These are phyloP conservation scores for Fulvia fulva DNA, from an alignment of 2,329 filamentous ascomycete species.

Conservation along the genomic window DNA sequence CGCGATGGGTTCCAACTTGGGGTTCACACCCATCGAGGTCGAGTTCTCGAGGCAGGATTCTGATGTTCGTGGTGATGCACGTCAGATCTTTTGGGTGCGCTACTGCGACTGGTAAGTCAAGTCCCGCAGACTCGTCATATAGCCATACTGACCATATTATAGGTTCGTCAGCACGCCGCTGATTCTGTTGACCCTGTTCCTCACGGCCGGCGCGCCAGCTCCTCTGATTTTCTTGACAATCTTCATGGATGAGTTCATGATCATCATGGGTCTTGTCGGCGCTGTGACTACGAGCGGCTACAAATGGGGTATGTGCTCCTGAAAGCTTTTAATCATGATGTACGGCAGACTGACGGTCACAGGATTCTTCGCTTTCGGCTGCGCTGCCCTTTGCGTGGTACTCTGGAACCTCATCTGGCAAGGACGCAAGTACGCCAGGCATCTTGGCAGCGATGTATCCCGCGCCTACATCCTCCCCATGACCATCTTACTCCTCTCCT, in stretches of 20 bases:
- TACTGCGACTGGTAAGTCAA: slow-evolving; percentile 56
- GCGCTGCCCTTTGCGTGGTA: slow-evolving; percentile 52
- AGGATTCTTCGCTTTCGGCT: slow-evolving; percentile 34
- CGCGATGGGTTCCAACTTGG: slow-evolving; percentile 59
- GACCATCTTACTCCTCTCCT: slow-evolving; percentile 51
- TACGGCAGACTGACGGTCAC: slow-evolving; percentile 11
- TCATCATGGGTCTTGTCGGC: slow-evolving; percentile 59
- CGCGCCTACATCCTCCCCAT: slow-evolving; percentile 51
- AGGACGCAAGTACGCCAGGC: slow-evolving; percentile 50
- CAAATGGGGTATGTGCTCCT: slow-evolving; percentile 58
- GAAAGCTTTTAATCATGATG: slow-evolving; percentile 34
- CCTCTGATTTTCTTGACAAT: slow-evolving; percentile 58
- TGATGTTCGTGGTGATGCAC: slow-evolving; percentile 46
- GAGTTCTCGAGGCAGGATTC: slow-evolving; percentile 48
- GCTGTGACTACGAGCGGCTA: slow-evolving; percentile 57
- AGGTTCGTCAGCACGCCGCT: slow-evolving; percentile 56
- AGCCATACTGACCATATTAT: neutral
- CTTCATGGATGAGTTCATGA: slow-evolving; percentile 59
- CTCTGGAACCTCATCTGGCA: slow-evolving; percentile 44
- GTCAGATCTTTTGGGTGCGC: slow-evolving; percentile 60
- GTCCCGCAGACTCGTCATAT: neutral
- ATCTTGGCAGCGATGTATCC: slow-evolving; percentile 48
- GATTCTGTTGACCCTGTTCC: slow-evolving; percentile 54
- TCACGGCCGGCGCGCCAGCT: slow-evolving; percentile 59
- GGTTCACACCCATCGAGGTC: slow-evolving; percentile 56